Base-by-base conservation (phyloP, 352 stramenopile species). In the Phytophthora podocarpi region DNA sequence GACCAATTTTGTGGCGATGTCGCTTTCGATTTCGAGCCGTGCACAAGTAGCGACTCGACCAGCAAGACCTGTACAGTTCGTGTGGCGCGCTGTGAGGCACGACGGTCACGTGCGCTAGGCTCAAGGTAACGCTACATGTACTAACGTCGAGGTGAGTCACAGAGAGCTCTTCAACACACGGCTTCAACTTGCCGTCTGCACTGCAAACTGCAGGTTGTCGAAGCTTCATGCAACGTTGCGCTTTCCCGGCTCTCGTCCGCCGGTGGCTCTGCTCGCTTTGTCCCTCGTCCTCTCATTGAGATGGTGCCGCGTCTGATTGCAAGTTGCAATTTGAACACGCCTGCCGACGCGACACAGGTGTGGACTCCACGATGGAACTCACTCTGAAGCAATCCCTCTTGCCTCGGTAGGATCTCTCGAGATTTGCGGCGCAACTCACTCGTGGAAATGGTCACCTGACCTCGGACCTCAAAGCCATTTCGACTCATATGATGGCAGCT, bases 221-320 rank as follows among this genome's bases (percentile, higher is more conserved):
- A 4, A 45, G 9, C 30, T 28, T 20, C 46, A 26, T 18, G 45
- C 18, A 40, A 40, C 43, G 27, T 37, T 26, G 32, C 30, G 26
- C 9, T 11, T 3, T 28, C 27, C 31, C 34, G 54, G 32, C 54
- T 62, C 54, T 61, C 36, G 53, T 28, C 18, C 9, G 12, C 15
- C 10, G 4, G 8, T 48, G 34, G 30, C 28, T 26, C 46, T 15
- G 28, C 20, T 30, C 26, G 18, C 24, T 49, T 7, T 11, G 9
- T 40, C 50, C 28, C 49, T 61, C 20, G 43, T 40, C 20, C 15
- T 40, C 30, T 36, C 26, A 43, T 60, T 53, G 41, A 60, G 49
- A 66, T 61, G 58, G 49, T 66, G 47, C 40, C 32, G 34, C 35
- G 57, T 64, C 27, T 9, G 32, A 54, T 53, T 66, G 54, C 42